Conservation (phyloP, 2,329 filamentous ascomycete genomes). For the Penicillium sp. region DNA sequence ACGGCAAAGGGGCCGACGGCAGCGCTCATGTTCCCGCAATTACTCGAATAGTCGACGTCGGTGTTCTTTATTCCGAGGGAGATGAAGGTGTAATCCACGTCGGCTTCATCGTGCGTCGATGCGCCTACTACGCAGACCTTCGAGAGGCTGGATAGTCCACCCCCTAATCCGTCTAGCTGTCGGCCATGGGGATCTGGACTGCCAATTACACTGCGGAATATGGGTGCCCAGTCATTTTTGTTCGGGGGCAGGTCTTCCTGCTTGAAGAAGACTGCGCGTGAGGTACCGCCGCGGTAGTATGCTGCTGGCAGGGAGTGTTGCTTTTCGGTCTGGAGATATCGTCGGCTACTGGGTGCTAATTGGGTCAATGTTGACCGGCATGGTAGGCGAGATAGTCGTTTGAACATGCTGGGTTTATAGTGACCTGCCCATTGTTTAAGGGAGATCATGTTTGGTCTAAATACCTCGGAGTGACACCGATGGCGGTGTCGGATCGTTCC, state of each 20-base stretch:
- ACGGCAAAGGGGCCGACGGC: conserved; percentile 65
- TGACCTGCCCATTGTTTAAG: neutral
- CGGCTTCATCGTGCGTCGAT: conserved; percentile 48
- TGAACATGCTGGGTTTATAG: conserved; percentile 1
- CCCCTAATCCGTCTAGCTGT: conserved; percentile 70
- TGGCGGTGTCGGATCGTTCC: conserved; percentile 2
- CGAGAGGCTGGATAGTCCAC: conserved; percentile 65
- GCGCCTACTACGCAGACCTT: conserved; percentile 67
- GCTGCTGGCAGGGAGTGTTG: conserved; percentile 49
- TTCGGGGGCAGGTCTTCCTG: conserved; percentile 51
- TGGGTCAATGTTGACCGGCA: neutral
- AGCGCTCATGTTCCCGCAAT: conserved; percentile 72
- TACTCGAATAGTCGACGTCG: conserved; percentile 64
- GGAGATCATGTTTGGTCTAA: neutral
- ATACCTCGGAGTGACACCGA: conserved; percentile 1
- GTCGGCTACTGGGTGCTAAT: neutral
- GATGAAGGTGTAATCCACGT: conserved; percentile 71
- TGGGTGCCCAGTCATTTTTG: conserved; percentile 47
- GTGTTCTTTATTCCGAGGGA: conserved; percentile 63
- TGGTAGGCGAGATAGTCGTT: neutral
- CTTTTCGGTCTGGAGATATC: conserved; percentile 10
- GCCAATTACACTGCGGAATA: conserved; percentile 61
- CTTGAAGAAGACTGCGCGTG: conserved; percentile 62
- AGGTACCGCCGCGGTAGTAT: conserved; percentile 69
- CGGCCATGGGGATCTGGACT: conserved; percentile 64